These are phyloP conservation scores for Coffea canephora DNA, from an alignment of 257 asterid genomes.

Conservation along the genomic window DNA sequence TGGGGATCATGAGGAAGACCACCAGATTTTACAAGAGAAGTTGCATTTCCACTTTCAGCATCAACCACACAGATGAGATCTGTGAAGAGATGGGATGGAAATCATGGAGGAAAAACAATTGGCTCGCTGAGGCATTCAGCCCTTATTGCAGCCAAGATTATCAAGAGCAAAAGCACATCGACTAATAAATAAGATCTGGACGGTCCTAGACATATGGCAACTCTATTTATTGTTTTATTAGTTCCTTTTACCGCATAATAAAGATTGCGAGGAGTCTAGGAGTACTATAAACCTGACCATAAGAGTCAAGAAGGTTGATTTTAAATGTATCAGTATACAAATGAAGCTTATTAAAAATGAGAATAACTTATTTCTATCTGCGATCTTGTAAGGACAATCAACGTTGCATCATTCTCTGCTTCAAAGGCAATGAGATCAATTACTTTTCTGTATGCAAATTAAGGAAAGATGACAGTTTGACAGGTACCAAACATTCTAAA, in stretches of 20 bases:
- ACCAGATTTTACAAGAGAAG: constrained; percentile 82
- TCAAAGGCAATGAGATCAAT: neutral
- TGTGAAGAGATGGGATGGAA: constrained; percentile 95
- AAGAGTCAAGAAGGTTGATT: neutral
- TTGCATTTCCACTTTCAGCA: constrained; percentile 89
- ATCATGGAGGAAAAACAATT: constrained; percentile 71
- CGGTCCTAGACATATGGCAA: neutral
- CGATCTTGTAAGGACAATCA: neutral
- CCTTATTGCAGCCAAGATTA: constrained; percentile 89
- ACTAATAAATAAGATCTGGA: neutral
- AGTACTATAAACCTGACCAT: neutral
- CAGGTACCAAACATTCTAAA: neutral
- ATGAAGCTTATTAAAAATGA: neutral
- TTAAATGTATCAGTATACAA: neutral
- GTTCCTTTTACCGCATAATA: neutral
- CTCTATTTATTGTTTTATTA: constrained; percentile 14
- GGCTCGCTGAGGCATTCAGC: constrained; percentile 80
- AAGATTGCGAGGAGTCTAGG: neutral
- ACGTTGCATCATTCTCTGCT: neutral
- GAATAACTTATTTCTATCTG: neutral
- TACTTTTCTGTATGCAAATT: neutral
- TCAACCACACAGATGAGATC: constrained; percentile 78
- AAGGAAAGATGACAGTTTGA: neutral
- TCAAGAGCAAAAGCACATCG: constrained; percentile 29
- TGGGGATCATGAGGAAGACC: constrained; percentile 72